These are phyloP conservation scores for Nicotiana paniculata DNA, from an alignment of 257 asterid species.

Conservation along the genomic window DNA sequence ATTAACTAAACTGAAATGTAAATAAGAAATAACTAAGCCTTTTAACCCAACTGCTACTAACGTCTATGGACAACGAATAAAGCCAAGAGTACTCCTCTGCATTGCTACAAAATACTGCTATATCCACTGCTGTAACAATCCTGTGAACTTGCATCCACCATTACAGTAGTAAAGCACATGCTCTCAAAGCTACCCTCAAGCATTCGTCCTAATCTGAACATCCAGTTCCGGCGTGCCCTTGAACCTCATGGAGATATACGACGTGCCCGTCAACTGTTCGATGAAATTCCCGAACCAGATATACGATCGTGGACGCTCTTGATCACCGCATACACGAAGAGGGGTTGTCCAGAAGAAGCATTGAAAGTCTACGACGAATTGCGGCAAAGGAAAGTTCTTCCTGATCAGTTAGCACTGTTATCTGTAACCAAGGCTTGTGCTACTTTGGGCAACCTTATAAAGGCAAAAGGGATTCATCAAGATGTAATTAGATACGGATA, in stretches of 20 bases:
- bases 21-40: too few relatives aligned
- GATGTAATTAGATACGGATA: conserved; percentile 37
- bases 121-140: neutral
- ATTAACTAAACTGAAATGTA: too few relatives aligned
- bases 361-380: conserved; percentile 15
- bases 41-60: too few relatives aligned
- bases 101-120: neutral
- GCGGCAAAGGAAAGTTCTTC: conserved; percentile 1
- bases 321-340: conserved; percentile 18
- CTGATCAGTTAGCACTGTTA: conserved; percentile 23
- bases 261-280: conserved; percentile 26
- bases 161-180: conserved; percentile 6
- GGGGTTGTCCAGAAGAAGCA: conserved; percentile 22
- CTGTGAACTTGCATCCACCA: neutral
- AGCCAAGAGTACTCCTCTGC: too few relatives aligned
- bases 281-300: conserved; percentile 23
- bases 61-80: too few relatives aligned
- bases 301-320: conserved; percentile 23
- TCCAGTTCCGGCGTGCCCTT: neutral
- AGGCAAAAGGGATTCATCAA: conserved; percentile 49
- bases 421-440: conserved; percentile 24
- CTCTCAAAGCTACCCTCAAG: conserved; percentile 11
- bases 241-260: conserved; percentile 13
- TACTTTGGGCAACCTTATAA: conserved; percentile 32
- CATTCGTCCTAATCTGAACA: neutral